A percentile compares a stretch with the other conserved stretches of the same genome.
These are phyloP conservation scores for Acanthamoeba divionensis DNA, from an alignment of 208 protist genomes.

Conservation along the genomic window DNA sequence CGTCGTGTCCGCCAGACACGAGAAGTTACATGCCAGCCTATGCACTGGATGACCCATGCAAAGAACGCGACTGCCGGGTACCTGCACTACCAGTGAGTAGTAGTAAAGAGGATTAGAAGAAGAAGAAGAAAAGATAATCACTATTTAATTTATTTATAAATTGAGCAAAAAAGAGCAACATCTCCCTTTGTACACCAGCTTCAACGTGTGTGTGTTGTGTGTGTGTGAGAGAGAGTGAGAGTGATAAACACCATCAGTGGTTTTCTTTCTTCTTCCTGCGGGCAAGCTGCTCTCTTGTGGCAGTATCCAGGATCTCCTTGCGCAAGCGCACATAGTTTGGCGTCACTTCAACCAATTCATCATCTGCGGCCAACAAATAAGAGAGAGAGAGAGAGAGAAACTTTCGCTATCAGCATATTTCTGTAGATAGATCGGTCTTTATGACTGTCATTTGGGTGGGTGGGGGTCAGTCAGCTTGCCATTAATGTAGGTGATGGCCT, in stretches of 20 bases:
- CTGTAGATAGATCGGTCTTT: no score
- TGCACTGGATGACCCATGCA: neutral
- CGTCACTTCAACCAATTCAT: constrained; percentile 77
- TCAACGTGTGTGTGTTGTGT: no score
- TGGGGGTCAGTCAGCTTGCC: constrained; percentile 41
- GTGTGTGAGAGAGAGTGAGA: no score
- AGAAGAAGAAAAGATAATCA: no score
- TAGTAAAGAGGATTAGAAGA: no score
- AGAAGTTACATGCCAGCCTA: constrained; percentile 55
- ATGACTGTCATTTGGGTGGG: neutral
- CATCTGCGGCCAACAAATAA: neutral
- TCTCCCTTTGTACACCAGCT: no score
- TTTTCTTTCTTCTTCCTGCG: constrained; percentile 51
- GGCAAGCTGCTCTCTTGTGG: constrained; percentile 16
- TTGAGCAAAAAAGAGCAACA: no score
- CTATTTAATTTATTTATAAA: no score
- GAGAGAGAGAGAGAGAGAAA: neutral
- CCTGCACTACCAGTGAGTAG: no score
- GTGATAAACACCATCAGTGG: neutral
- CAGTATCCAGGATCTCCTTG: constrained; percentile 65
- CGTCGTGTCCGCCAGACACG: neutral
- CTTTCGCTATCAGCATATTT: no score
- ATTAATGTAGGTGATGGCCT: constrained; percentile 74
- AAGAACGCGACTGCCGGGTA: constrained; percentile 51
- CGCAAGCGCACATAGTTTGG: constrained; percentile 69